Base-by-base conservation (phyloP, 2,329 filamentous ascomycete genomes). In the Clonostachys rhizophaga region DNA sequence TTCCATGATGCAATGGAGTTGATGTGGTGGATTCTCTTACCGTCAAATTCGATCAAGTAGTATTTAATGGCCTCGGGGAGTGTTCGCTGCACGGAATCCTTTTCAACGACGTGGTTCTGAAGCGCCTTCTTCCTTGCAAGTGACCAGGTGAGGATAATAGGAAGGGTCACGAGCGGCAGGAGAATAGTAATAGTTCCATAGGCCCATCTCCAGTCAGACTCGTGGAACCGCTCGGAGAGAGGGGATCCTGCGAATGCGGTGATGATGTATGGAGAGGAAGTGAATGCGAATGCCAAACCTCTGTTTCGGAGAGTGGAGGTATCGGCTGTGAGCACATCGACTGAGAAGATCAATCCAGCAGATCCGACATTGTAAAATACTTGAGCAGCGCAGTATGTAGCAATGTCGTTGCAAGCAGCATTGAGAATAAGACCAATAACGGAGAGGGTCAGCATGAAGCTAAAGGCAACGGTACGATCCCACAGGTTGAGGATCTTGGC, bases 281-380 rank as follows among this genome's bases (percentile, higher is more conserved):
- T 56, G 24, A 65, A 58, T 10, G 55, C 59, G 13, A 58, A 61
- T 14, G 55, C 60, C 5, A 65, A 45, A 6, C 58, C 60, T 44
- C 61, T 53, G 33, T 64, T 63, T 41, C 52, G 53, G 5, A 64
- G 47, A 1, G 45, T 44, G 3, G 55, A 59, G 44, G 80, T 83
- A 55, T 87, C 84, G 30, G 83, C 80, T 47, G 82, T 78, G 55
- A 86, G 78, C n/a, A 87, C 76, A 50, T 76, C 74, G 34, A 84
- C 66, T 34, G 75, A 71, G 53, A 82, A 85, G 40, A 74, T 71
- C 39, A 86, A 65, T 13, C 79, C 81, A 12, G 75, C 54, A 41
- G 55, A 58, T 17, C 82, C 83, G 44, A 81, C 72, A 48, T 74
- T 76, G 56, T 85, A 85, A 50, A 86, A 79, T 3, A 85, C 47